Conservation (phyloP, 805 yeast species). For the Wickerhamomyces xylosicus region DNA sequence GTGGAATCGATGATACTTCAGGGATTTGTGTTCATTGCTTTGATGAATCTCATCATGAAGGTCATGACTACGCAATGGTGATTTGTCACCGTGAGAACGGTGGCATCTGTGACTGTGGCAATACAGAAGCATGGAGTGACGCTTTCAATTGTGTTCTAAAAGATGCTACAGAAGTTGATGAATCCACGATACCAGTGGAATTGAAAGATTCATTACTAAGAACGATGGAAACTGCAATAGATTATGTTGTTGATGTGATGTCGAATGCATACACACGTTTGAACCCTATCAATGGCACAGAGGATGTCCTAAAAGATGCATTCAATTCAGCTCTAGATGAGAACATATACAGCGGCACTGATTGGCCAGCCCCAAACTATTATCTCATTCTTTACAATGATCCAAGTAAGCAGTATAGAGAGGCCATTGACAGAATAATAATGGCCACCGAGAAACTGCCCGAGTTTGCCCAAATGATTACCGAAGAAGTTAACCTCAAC, state of each 20-base stretch:
- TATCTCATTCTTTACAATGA: slow-evolving; percentile 63
- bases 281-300: slow-evolving; percentile 10
- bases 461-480: slow-evolving; percentile 66
- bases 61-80: slow-evolving; percentile 58
- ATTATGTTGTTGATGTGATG: slow-evolving; percentile 54
- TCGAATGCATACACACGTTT: slow-evolving; percentile 12
- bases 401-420: slow-evolving; percentile 63
- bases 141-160: slow-evolving; percentile 39
- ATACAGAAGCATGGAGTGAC: slow-evolving; percentile 69
- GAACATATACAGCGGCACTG: slow-evolving; percentile 33
- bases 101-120: slow-evolving; percentile 71
- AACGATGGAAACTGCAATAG: slow-evolving; percentile 39
- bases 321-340: slow-evolving; percentile 25
- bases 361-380: slow-evolving; percentile 36
- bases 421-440: slow-evolving; percentile 57
- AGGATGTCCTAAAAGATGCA: slow-evolving; percentile 22
- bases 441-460: slow-evolving; percentile 52
- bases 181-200: slow-evolving; percentile 30
- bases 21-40: slow-evolving; percentile 75
- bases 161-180: slow-evolving; percentile 15
- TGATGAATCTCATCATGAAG: slow-evolving; percentile 56
- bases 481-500: slow-evolving; percentile 44
- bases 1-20: slow-evolving; percentile 77
- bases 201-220: slow-evolving; percentile 26
- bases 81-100: slow-evolving; percentile 55